Evolutionary conservation across 371 early-diverging fungal species (phyloP).

Genomic region (Chytridium lagenaria): DNA sequence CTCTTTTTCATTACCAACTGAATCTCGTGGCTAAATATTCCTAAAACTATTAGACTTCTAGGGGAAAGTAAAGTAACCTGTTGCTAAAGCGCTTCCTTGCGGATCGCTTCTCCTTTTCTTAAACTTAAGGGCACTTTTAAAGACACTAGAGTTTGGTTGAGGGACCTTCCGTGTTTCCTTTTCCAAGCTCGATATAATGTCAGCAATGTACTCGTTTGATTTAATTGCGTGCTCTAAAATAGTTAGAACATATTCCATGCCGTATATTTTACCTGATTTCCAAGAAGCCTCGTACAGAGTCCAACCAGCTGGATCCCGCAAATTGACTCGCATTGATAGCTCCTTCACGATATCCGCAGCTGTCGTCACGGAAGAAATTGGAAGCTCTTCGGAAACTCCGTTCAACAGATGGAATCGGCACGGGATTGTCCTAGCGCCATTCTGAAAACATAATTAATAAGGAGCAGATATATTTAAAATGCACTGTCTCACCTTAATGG

Average conservation of each 20-base stretch:
- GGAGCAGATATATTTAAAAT: conserved; percentile 4
- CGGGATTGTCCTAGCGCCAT: conserved; percentile 31
- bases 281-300: conserved; percentile 45
- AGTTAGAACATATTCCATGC: not conserved
- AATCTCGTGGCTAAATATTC: conserved; percentile 30
- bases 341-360: conserved; percentile 53
- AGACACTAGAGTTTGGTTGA: not conserved
- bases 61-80: not conserved
- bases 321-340: conserved; percentile 38
- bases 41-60: not conserved
- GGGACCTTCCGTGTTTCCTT: conserved; percentile 22
- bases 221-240: conserved; percentile 43
- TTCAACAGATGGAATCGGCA: conserved; percentile 49
- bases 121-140: conserved; percentile 22
- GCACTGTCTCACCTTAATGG: conserved; percentile 36
- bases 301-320: conserved; percentile 50
- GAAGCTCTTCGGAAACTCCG: conserved; percentile 42
- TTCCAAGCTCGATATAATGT: conserved; percentile 45
- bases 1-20: conserved; percentile 50
- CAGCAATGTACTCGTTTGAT: conserved; percentile 50
- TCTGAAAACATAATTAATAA: conserved; percentile 1
- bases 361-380: conserved; percentile 43
- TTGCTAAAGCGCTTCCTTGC: not conserved
- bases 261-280: conserved; percentile 25
- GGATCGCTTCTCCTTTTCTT: conserved; percentile 20